phyloP scores from a whole-genome alignment of 1,284 basidiomycete species.

The Mycena citricolor region DNA sequence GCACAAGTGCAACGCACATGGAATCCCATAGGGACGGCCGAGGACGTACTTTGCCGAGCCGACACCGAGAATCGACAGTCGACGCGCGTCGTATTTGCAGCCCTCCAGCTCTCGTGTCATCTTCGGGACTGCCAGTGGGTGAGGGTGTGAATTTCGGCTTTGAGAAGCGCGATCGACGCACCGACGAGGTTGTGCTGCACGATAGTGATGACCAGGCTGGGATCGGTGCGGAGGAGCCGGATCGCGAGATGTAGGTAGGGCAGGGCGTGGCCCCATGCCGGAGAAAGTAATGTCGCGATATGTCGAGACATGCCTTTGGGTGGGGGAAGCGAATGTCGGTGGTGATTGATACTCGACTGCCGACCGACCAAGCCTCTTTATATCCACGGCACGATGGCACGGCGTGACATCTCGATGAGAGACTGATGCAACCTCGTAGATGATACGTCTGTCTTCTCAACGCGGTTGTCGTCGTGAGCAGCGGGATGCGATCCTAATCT shows the following conservation, averaged over 20 bases:
- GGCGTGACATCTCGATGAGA: too few species aligned
- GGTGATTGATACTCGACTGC: too few species aligned
- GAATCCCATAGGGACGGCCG: background rate
- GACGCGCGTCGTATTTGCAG: conserved; percentile 1
- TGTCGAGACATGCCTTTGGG: too few species aligned
- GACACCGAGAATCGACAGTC: conserved; percentile 5
- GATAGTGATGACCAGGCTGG: conserved; percentile 2
- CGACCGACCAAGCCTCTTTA: too few species aligned
- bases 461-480: too few species aligned
- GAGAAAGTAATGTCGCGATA: conserved; percentile 4
- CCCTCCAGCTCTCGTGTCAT: conserved; percentile 7
- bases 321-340: too few species aligned
- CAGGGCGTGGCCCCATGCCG: conserved; percentile 5
- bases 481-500: too few species aligned
- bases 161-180: background rate
- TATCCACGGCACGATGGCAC: too few species aligned
- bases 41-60: conserved; percentile 10
- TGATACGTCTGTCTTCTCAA: too few species aligned
- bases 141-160: too few species aligned
- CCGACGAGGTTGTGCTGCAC: conserved; percentile 11
- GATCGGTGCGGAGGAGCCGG: conserved; percentile 3
- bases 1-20: background rate
- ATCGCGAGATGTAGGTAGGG: conserved; percentile 5
- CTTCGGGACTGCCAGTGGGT: background rate
- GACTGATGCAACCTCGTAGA: too few species aligned